Evolutionary conservation across 1,139 yeast genomes (phyloP).

Genomic region (Saccharomyces hybrid): DNA sequence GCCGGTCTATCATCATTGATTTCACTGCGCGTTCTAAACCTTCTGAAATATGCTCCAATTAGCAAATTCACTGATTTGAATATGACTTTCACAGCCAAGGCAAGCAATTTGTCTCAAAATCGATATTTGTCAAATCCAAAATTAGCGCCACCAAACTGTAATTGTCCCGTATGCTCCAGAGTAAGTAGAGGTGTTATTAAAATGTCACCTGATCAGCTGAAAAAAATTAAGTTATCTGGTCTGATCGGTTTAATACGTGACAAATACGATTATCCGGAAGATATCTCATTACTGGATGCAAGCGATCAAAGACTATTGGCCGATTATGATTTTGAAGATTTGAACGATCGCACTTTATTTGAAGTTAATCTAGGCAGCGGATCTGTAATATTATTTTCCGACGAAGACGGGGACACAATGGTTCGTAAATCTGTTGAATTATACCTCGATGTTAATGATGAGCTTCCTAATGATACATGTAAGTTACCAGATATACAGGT

Average conservation of each 20-base stretch:
- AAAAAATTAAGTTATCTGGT: constrained; percentile 28
- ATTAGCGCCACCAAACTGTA: constrained; percentile 52
- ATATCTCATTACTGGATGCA: constrained; percentile 55
- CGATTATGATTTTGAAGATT: constrained; percentile 86
- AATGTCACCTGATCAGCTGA: no score
- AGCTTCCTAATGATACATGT: constrained; percentile 11
- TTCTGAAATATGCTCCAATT: constrained; percentile 19
- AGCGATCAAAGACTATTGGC: constrained; percentile 58
- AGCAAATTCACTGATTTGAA: constrained; percentile 30
- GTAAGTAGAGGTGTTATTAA: constrained; percentile 45
- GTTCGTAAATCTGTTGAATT: constrained; percentile 57
- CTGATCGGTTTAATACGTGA: constrained; percentile 41
- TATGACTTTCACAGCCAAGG: constrained; percentile 59
- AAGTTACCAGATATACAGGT: constrained; percentile 30
- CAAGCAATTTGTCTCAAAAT: constrained; percentile 40
- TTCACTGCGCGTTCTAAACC: constrained; percentile 48
- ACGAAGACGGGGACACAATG: constrained; percentile 48
- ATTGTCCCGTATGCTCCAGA: constrained; percentile 65
- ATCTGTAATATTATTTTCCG: constrained; percentile 62
- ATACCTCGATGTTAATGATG: constrained; percentile 37
- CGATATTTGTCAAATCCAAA: constrained; percentile 61
- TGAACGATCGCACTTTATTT: constrained; percentile 41
- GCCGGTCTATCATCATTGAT: constrained; percentile 81
- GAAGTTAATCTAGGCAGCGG: constrained; percentile 56
- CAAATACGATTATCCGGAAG: constrained; percentile 55